Conservation (phyloP, 139 green algal genomes). For the Astrephomene gubernaculifera region DNA sequence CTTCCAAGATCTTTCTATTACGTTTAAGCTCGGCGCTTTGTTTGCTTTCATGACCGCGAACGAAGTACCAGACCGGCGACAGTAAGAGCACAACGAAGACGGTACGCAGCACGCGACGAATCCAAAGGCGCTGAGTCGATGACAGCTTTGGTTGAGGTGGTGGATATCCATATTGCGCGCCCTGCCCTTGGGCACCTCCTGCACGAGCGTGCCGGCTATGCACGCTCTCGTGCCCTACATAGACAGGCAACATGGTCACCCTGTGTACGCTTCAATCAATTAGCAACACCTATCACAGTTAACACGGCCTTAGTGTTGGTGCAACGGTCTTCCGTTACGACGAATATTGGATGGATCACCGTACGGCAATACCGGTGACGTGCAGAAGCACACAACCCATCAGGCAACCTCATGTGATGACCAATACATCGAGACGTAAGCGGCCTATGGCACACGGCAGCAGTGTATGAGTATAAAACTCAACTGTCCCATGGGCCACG, state of each 20-base stretch:
- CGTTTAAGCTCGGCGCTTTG: slow-evolving; percentile 7
- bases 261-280: too few species aligned
- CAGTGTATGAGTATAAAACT: too few species aligned
- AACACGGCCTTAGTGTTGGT: too few species aligned
- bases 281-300: too few species aligned
- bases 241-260: slow-evolving; percentile 18
- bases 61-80: background rate
- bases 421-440: too few species aligned
- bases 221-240: slow-evolving; percentile 28
- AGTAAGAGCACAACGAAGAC: background rate
- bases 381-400: too few species aligned
- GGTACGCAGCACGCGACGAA: background rate
- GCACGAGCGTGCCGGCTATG: slow-evolving; percentile 5
- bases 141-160: background rate
- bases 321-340: too few species aligned
- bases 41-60: slow-evolving; percentile 1
- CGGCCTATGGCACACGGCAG: too few species aligned
- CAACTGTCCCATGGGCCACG: too few species aligned
- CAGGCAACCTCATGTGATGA: too few species aligned
- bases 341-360: too few species aligned
- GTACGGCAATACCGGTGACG: too few species aligned
- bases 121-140: background rate
- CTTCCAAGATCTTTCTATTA: slow-evolving; percentile 17
- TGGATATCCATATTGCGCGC: background rate
- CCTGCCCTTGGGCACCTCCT: background rate